Percentiles rank a stretch among this genome's conserved stretches.
phyloP scores from a whole-genome alignment of 2,329 filamentous ascomycete species.

The Aspergillus cejpii region DNA sequence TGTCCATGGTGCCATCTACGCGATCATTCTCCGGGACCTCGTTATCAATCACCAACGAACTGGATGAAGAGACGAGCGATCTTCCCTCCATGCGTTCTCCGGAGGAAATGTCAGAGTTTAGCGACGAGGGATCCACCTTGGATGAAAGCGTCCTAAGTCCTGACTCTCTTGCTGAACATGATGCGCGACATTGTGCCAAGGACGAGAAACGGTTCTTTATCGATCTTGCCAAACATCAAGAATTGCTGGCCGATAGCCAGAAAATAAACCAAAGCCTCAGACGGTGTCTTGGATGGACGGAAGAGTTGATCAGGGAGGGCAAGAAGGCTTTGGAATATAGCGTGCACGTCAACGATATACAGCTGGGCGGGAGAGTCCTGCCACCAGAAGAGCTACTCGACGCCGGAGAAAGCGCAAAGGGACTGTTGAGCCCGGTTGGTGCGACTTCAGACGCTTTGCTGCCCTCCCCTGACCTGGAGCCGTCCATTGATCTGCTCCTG shows the following conservation, averaged over 20 bases:
- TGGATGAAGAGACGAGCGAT: constrained; percentile 33
- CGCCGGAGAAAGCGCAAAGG: constrained; percentile 26
- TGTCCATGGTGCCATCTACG: constrained; percentile 54
- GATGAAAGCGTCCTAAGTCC: constrained; percentile 36
- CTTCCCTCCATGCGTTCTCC: constrained; percentile 25
- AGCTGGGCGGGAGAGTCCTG: constrained; percentile 74
- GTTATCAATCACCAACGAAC: constrained; percentile 43
- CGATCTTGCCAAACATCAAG: constrained; percentile 81
- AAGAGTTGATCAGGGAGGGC: constrained; percentile 82
- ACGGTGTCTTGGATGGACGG: constrained; percentile 80
- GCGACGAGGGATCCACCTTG: constrained; percentile 34
- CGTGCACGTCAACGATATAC: constrained; percentile 70
- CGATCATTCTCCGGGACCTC: constrained; percentile 42
- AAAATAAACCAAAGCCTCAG: constrained; percentile 94
- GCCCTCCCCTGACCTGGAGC: background rate
- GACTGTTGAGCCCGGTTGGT: constrained; percentile 28
- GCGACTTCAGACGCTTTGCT: background rate
- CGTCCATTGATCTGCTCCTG: background rate
- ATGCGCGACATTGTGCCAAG: constrained; percentile 53
- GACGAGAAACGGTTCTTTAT: constrained; percentile 79
- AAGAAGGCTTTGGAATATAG: constrained; percentile 79
- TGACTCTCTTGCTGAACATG: constrained; percentile 31
- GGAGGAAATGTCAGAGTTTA: constrained; percentile 36
- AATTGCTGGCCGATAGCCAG: constrained; percentile 80
- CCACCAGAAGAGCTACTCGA: constrained; percentile 57